Evolutionary conservation across 2,329 filamentous ascomycete species (phyloP), one percentile per base, ranked within the genome.

Genomic region (Cladophialophora psammophila): DNA sequence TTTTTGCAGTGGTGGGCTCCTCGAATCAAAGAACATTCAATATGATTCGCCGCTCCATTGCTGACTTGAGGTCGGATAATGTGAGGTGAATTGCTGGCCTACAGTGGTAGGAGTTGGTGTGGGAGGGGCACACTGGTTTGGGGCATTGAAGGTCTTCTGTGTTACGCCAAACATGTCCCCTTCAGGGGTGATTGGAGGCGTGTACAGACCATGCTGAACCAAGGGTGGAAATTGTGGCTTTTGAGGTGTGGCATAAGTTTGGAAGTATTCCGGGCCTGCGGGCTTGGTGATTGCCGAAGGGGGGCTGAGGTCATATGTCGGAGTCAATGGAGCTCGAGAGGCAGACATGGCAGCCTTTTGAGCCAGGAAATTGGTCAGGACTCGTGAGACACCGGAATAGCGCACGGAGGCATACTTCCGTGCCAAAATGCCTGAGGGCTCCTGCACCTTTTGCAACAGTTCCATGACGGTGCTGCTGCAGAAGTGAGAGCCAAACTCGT

Each of bases 331-430:
- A 77, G 75, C 76, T 31, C 63, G 48, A 69, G 75, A 76, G 38
- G 70, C 64, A 60, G 82, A 80, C 75, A 88, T 81, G 31, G 86
- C 83, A 68, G 85, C 85, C 77, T 89, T 87, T 67, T 86, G 85
- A 70, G 85, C 84, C 67, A 92, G 82, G 83, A 91, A 91, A 70
- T 87, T 82, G 71, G 91, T 88, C 59, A 92, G 82, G 53, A 85
- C 85, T 68, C 84, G 83, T 9, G 90, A 88, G 9, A 90, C 89
- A 38, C 85, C 83, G 3, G 88, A 90, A 71, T 89, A 84, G 73
- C 90, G 87, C 67, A 85, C 82, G 26, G 88, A 88, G 15, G 87
- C 85, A 75, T 92, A 91, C 75, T 92, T 92, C 73, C 89, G 83
- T 63, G 85, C 83, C 36, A 92, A 80, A 34, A 91, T 88, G 71